phyloP scores from a whole-genome alignment of 176 grass and related monocot species.

The Sorghum bicolor region DNA sequence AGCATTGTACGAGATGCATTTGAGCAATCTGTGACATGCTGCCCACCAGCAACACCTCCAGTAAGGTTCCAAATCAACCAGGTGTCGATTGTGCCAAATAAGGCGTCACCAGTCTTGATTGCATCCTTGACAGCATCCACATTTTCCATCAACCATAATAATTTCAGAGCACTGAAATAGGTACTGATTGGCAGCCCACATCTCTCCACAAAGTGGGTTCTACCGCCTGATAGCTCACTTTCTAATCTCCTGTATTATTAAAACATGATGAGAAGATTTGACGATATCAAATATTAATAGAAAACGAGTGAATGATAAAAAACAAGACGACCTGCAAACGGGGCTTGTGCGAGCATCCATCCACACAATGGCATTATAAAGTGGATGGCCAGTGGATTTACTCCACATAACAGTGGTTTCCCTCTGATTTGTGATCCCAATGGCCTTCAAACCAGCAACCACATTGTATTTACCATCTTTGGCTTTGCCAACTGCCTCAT shows the following conservation, averaged over 20 bases:
- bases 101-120: constrained; percentile 52
- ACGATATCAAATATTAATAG: neutral
- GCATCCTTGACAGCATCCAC: constrained; percentile 72
- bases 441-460: constrained; percentile 54
- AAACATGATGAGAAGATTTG: neutral
- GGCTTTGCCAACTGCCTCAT: constrained; percentile 56
- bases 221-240: constrained; percentile 64
- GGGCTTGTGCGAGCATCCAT: constrained; percentile 93
- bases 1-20: constrained; percentile 95
- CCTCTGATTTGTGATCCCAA: constrained; percentile 94
- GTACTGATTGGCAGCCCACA: constrained; percentile 89
- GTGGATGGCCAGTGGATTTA: constrained; percentile 78
- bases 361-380: constrained; percentile 96
- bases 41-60: constrained; percentile 47
- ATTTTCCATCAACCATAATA: constrained; percentile 89
- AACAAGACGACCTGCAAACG: constrained; percentile 56
- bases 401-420: constrained; percentile 94
- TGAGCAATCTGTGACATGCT: constrained; percentile 88
- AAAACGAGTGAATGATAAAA: neutral
- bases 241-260: constrained; percentile 62
- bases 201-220: constrained; percentile 74
- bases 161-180: constrained; percentile 89
- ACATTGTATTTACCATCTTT: constrained; percentile 49
- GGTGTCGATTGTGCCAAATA: constrained; percentile 88
- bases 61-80: constrained; percentile 99